Conservation (phyloP, 176 grass and related monocot species). For the Paspalum notatum region DNA sequence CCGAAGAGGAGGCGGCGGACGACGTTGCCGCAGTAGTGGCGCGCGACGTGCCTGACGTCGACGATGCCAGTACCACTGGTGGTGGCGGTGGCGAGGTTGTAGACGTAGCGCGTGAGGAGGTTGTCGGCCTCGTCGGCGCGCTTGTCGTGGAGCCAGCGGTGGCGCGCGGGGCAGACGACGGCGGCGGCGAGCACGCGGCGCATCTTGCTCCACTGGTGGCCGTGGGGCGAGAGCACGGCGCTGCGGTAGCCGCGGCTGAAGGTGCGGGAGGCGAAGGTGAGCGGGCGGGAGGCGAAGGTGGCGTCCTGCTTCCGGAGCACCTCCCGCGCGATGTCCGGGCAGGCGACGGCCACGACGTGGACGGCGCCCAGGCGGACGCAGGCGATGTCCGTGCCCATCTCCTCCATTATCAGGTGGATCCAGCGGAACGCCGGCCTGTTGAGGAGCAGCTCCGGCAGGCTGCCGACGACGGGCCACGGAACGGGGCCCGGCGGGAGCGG, state of each 20-base stretch:
- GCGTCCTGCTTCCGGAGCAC: conserved; percentile 56
- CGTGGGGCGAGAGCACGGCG: conserved; percentile 29
- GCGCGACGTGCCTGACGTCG: no score
- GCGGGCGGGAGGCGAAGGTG: conserved; percentile 47
- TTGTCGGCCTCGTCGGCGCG: conserved; percentile 49
- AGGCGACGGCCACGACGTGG: conserved; percentile 53
- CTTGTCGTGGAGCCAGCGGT: conserved; percentile 12
- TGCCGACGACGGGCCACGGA: conserved; percentile 48
- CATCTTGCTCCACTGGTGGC: conserved; percentile 69
- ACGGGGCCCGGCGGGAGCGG: conserved; percentile 46
- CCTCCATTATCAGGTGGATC: conserved; percentile 37
- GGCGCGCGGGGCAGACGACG: conserved; percentile 13
- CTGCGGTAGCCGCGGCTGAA: conserved; percentile 35
- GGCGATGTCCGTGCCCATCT: conserved; percentile 47
- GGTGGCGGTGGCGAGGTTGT: no score
- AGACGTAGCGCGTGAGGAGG: conserved; percentile 32
- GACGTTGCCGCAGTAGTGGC: no score
- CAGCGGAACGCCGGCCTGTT: conserved; percentile 47
- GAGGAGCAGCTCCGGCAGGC: conserved; percentile 33
- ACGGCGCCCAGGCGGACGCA: no score
- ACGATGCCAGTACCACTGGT: no score
- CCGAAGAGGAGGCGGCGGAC: no score
- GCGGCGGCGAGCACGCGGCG: conserved; percentile 46
- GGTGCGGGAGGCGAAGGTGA: conserved; percentile 44
- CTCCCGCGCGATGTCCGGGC: conserved; percentile 45